A percentile compares a stretch with the other conserved stretches of the same genome.
phyloP scores from a whole-genome alignment of 192 early-diverging fungal species.

The Mortierella claussenii region DNA sequence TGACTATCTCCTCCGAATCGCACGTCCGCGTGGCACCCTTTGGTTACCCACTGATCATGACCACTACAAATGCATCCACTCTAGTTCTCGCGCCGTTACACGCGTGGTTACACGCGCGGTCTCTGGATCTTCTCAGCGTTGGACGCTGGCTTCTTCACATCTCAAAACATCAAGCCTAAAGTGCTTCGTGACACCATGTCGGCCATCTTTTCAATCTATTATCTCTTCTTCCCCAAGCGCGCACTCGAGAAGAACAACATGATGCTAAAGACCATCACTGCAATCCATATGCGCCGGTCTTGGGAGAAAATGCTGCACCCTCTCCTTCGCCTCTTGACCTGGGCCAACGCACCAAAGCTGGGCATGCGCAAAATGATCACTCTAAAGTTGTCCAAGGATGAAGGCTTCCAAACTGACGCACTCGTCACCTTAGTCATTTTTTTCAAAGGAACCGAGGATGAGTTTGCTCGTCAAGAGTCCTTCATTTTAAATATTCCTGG shows the following conservation, averaged over 20 bases:
- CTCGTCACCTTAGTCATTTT: conserved; percentile 61
- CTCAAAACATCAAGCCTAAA: conserved; percentile 81
- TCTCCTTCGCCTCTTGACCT: conserved; percentile 63
- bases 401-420: conserved; percentile 27
- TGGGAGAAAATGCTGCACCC: conserved; percentile 92
- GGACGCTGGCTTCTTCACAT: conserved; percentile 96
- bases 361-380: conserved; percentile 46
- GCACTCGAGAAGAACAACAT: conserved; percentile 87
- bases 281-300: conserved; percentile 87
- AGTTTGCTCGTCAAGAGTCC: conserved; percentile 44
- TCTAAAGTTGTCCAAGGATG: conserved; percentile 29
- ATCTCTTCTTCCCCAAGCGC: conserved; percentile 85
- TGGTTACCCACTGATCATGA: too few species aligned
- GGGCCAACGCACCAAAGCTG: conserved; percentile 51
- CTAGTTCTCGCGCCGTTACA: conserved; percentile 72
- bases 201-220: conserved; percentile 82
- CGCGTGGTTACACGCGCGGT: conserved; percentile 88
- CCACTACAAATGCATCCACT: too few species aligned
- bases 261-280: conserved; percentile 78
- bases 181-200: conserved; percentile 80
- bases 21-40: too few species aligned
- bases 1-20: too few species aligned
- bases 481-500: conserved; percentile 77
- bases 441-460: conserved; percentile 61
- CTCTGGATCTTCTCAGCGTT: conserved; percentile 89